Evolutionary conservation across 2,329 filamentous ascomycete genomes (phyloP), one percentile per base, ranked within the genome.

Genomic region (Cytospora piceae): DNA sequence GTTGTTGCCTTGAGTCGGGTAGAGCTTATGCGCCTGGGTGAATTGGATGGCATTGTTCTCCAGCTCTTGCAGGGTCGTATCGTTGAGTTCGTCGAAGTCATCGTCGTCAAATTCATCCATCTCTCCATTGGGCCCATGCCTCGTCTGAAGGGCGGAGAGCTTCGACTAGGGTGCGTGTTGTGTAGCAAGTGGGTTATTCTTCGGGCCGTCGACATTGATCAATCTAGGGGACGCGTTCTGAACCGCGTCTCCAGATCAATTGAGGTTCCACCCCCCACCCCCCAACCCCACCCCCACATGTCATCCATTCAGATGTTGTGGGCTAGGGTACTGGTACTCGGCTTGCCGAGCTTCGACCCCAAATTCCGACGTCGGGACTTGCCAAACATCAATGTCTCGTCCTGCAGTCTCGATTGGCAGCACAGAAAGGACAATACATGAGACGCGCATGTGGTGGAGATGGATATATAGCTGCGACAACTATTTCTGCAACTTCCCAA

Each of bases 61-160:
- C 68, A 90, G 83, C 73, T 89, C 86, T 70, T 86, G 81, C 4
- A 90, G 77, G 56, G 80, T 80, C 68, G 83, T 82, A 68, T 83
- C 80, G 69, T 87, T 84, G 52, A 90, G 77, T 51, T 83, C 80
- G 74, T 90, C 86, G 70, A 90, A 80, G 67, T 82, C 86, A 73
- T 88, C 87, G 73, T 89, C 87, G 66, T 82, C 85, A 73, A 87
- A 89, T 68, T 86, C 83, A 77, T 88, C 85, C 77, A 83, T 83
- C n/a, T 46, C 42, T 54, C 63, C 63, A 63, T 63, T 53, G 56
- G 34, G 54, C 49, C 55, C 37, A 46, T 24, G 55, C 27, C 58
- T 37, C 24, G 61, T 51, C 29, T 15, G 27, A 37, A 53, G 34
- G 42, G 15, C 32, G 31, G 31, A 34, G 51, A 27, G 17, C 4